Evolutionary conservation across 225 moss, liverwort and hornwort species (phyloP).

Genomic region (Marchantia polymorpha): DNA sequence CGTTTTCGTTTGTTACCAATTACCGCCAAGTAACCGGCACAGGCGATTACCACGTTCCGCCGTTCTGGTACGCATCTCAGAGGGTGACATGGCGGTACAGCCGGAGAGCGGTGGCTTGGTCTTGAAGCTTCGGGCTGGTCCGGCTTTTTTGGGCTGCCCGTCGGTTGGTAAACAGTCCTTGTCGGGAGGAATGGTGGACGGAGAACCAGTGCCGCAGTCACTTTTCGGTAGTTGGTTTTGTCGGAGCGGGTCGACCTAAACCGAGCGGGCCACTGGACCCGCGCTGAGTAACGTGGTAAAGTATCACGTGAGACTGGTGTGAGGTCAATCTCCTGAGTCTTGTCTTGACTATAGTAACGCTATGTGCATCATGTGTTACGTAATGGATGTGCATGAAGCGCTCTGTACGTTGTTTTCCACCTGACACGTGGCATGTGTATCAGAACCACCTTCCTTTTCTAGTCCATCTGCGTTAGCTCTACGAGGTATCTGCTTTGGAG

Average conservation of each 20-base stretch:
- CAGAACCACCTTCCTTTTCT: too few relatives aligned
- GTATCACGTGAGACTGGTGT: neutral
- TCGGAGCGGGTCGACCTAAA: neutral
- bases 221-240: neutral
- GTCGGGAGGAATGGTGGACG: neutral
- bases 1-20: neutral
- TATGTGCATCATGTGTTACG: constrained; percentile 7
- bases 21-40: neutral
- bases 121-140: constrained; percentile 4
- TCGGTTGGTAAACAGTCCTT: neutral
- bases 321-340: too few relatives aligned
- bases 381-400: neutral
- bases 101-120: neutral
- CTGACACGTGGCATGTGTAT: neutral
- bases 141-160: neutral
- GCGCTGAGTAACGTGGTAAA: neutral
- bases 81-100: neutral
- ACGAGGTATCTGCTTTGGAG: too few relatives aligned
- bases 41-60: neutral
- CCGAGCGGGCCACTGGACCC: neutral
- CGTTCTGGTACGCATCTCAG: neutral
- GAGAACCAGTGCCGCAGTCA: neutral
- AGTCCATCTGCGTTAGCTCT: too few relatives aligned
- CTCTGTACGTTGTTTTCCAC: neutral
- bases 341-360: neutral